Evolutionary conservation across 371 early-diverging fungal genomes (phyloP), one percentile per base, ranked within the genome.

Genomic region (Syncephalastrum monosporum): DNA sequence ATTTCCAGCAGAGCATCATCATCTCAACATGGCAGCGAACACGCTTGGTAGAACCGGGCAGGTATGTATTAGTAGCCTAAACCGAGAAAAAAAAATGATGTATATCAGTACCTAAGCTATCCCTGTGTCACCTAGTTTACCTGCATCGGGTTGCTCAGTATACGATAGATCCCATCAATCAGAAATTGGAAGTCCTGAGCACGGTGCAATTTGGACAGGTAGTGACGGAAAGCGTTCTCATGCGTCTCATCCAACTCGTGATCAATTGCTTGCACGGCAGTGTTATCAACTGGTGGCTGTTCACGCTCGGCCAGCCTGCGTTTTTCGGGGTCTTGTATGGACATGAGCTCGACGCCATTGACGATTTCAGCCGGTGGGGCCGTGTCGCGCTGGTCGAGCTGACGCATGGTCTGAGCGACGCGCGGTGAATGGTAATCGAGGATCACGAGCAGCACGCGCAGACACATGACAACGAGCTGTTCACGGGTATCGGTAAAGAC

Each of bases 1-100:
- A 65, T 64, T 84, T 81, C 95, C 95, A 95, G 50, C 91, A 87
- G 17, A 94, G 68, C 86, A 92, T 90, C 63, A 92, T 69, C 5
- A 88, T 85, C 64, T 94, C 93, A 13, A 82, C 70, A 44, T 82
- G 77, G n/a, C 88, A 77, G 13, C 72, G 75, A 4, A 88, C 82
- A 29, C 81, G 82, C 55, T 91, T 90, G 16, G 85, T 88, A 2
- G 91, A 87, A 6, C 90, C 88, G 19, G 93, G 93, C 3, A 92
- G 71, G 63, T 89, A 90, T 0, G 90, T 86, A 50, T 85, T 89
- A 23, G 76, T 83, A 6, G 92, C 79, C 85, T 87, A 57, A 38
- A 16, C 3, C 16, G 4, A 17, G 24, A 50, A 47, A 52, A 53
- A 46, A 43, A 7, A 49, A 43, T 46, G n/a, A 21, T 21, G 21